Percentiles rank a stretch among this genome's conserved stretches.
phyloP scores from a whole-genome alignment of 2,329 filamentous ascomycete genomes.

The Pseudogymnoascus sp. region DNA sequence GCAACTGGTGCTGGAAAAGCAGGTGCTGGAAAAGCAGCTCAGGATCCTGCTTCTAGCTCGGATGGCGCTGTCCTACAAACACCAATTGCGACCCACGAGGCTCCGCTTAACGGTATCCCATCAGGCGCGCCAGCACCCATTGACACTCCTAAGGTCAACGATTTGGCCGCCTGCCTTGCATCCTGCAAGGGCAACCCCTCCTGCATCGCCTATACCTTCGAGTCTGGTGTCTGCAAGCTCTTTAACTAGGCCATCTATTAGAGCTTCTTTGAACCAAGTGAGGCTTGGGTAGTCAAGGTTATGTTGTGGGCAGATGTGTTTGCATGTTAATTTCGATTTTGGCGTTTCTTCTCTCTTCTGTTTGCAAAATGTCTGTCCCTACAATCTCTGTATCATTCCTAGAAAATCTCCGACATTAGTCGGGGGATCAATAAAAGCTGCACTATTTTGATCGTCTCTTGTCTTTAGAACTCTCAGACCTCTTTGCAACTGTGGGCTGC shows the following conservation, averaged over 20 bases:
- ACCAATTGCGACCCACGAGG: neutral
- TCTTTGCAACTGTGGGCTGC: neutral
- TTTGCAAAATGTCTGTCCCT: neutral
- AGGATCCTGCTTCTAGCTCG: neutral
- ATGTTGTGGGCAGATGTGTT: neutral
- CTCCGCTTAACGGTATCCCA: neutral
- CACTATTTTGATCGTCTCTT: neutral
- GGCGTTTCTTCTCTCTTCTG: neutral
- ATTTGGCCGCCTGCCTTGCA: slow-evolving; percentile 14
- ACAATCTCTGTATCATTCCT: neutral
- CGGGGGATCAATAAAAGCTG: neutral
- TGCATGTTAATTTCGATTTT: neutral
- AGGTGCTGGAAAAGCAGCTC: neutral
- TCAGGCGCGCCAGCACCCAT: slow-evolving; percentile 9
- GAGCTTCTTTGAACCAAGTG: neutral
- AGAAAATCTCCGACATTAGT: neutral
- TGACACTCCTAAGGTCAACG: neutral
- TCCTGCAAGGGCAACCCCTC: slow-evolving; percentile 14
- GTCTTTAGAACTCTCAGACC: neutral
- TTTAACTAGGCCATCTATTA: neutral
- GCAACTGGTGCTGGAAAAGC: neutral
- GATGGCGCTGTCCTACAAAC: neutral
- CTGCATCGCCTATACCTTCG: slow-evolving; percentile 14
- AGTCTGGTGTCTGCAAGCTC: slow-evolving; percentile 14
- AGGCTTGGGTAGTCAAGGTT: neutral